Conservation (phyloP, 169 alveolate genomes). For the Plasmodium inui region DNA sequence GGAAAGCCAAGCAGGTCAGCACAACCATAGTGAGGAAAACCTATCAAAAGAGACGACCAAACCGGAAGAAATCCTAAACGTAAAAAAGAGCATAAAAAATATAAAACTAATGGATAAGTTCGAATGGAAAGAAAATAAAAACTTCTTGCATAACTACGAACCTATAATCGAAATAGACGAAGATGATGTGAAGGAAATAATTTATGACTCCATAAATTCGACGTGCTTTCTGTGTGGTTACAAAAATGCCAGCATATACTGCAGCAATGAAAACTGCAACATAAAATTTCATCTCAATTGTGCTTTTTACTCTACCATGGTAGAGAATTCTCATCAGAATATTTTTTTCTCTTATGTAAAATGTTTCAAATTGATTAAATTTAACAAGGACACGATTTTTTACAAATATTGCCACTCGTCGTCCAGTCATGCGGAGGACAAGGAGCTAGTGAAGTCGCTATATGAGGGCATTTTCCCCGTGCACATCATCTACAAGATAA, state of each 20-base stretch:
- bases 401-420: neutral
- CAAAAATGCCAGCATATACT: conserved; percentile 79
- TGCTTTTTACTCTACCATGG: conserved; percentile 76
- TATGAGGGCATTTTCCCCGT: conserved; percentile 76
- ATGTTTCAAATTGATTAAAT: conserved; percentile 29
- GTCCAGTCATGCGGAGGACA: conserved; percentile 2
- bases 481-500: conserved; percentile 77
- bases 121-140: conserved; percentile 31
- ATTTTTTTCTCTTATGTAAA: conserved; percentile 38
- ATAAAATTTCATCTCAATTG: conserved; percentile 79
- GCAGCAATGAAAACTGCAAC: conserved; percentile 78
- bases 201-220: conserved; percentile 60
- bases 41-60: neutral
- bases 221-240: conserved; percentile 77
- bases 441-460: conserved; percentile 12
- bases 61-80: neutral
- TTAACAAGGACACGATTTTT: conserved; percentile 59
- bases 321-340: conserved; percentile 21
- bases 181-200: conserved; percentile 72
- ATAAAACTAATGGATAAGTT: conserved; percentile 34
- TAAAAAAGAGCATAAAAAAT: conserved; percentile 21
- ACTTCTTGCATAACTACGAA: conserved; percentile 38
- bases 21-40: neutral
- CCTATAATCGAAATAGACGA: conserved; percentile 80
- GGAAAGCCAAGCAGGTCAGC: neutral